Evolutionary conservation across 306 rosid genomes (phyloP).

Genomic region (Macrotyloma uniflorum): DNA sequence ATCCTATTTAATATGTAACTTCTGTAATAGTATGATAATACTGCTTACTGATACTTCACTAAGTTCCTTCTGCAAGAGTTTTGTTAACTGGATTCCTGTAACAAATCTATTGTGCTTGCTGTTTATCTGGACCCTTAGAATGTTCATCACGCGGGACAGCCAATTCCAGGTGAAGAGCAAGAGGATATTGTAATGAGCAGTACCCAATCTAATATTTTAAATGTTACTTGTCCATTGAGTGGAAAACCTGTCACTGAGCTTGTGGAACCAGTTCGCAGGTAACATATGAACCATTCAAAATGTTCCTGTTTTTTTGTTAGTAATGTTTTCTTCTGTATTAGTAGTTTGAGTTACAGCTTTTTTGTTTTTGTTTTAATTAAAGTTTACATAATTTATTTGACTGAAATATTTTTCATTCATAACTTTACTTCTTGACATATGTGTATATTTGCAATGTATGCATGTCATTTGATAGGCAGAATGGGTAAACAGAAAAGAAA

Average conservation of each 20-base stretch:
- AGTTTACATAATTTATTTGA: constrained; percentile 14
- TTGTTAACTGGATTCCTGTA: constrained; percentile 3
- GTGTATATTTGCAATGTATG: constrained; percentile 12
- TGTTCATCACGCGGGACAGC: constrained; percentile 87
- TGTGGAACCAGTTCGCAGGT: constrained; percentile 89
- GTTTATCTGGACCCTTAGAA: constrained; percentile 62
- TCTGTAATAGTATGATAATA: neutral
- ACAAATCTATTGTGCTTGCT: constrained; percentile 29
- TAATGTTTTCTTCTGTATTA: neutral
- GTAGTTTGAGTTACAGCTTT: constrained; percentile 5
- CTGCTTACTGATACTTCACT: neutral
- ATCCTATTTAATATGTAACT: constrained; percentile 14
- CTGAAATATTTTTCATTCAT: constrained; percentile 6
- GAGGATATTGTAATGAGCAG: constrained; percentile 93
- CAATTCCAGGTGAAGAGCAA: constrained; percentile 93
- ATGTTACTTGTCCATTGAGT: constrained; percentile 73
- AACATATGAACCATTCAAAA: constrained; percentile 26
- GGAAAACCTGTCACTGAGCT: constrained; percentile 83
- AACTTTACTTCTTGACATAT: constrained; percentile 12
- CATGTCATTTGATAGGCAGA: constrained; percentile 13
- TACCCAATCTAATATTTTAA: constrained; percentile 70
- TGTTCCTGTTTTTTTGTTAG: constrained; percentile 20
- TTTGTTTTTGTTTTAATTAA: neutral
- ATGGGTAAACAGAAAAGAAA: constrained; percentile 10
- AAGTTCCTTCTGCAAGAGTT: constrained; percentile 28